Conservation (phyloP, 148 eudicot genomes). For the Rhododendron griersonianum region DNA sequence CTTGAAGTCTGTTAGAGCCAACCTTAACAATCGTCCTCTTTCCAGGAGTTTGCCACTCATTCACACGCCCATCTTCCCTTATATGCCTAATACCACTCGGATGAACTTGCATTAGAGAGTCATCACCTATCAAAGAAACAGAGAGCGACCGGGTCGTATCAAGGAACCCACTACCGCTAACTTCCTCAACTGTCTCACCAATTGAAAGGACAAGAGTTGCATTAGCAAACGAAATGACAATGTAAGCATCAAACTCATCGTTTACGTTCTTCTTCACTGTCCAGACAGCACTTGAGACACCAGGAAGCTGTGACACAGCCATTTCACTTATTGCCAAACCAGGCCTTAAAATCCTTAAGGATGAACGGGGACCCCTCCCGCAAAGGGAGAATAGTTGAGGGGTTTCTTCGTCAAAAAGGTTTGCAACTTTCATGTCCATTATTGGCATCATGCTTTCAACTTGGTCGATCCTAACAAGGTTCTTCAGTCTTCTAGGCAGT, state of each 20-base stretch:
- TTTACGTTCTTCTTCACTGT: slow-evolving; percentile 90
- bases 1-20: slow-evolving; percentile 92
- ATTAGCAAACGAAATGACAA: slow-evolving; percentile 95
- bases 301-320: slow-evolving; percentile 97
- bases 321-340: slow-evolving; percentile 95
- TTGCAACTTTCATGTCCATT: slow-evolving; percentile 93
- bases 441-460: slow-evolving; percentile 97
- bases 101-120: slow-evolving; percentile 96
- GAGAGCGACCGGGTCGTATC: slow-evolving; percentile 96
- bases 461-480: slow-evolving; percentile 84
- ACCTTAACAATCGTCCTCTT: slow-evolving; percentile 96
- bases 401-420: slow-evolving; percentile 94
- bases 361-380: slow-evolving; percentile 95
- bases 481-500: slow-evolving; percentile 84
- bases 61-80: slow-evolving; percentile 94
- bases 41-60: slow-evolving; percentile 99
- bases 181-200: slow-evolving; percentile 99
- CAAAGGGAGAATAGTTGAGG: slow-evolving; percentile 91
- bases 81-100: slow-evolving; percentile 97
- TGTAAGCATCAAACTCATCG: slow-evolving; percentile 97
- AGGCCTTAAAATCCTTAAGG: slow-evolving; percentile 77
- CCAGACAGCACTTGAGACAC: slow-evolving; percentile 97
- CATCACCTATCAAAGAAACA: slow-evolving; percentile 94
- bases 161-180: slow-evolving; percentile 92
- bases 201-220: slow-evolving; percentile 98